Percentiles rank a stretch among this genome's conserved stretches.
phyloP scores from a whole-genome alignment of 768 basidiomycete species.

The Crepidotus variabilis region DNA sequence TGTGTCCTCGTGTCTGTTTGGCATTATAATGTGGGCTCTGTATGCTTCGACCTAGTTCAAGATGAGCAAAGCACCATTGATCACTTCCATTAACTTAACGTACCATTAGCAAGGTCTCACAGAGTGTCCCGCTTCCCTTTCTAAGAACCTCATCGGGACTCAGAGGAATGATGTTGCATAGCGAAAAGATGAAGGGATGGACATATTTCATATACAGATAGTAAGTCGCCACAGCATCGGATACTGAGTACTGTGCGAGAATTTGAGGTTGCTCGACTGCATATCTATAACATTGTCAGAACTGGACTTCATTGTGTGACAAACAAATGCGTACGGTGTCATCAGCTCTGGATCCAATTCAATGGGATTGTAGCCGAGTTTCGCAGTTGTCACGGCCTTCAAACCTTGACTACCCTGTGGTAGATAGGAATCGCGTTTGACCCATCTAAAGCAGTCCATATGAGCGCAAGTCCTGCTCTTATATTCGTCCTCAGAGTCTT shows the following conservation, averaged over 20 bases:
- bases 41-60: slow-evolving; percentile 91
- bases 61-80: background rate
- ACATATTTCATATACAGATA: slow-evolving; percentile 99
- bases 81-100: slow-evolving; percentile 17
- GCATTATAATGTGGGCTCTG: slow-evolving; percentile 91
- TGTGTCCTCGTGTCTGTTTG: slow-evolving; percentile 92
- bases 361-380: slow-evolving; percentile 94
- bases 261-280: slow-evolving; percentile 93
- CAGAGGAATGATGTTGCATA: slow-evolving; percentile 98
- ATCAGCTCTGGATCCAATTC: slow-evolving; percentile 98
- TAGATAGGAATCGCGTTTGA: slow-evolving; percentile 97
- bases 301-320: background rate
- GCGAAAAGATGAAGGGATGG: slow-evolving; percentile 97
- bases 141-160: slow-evolving; percentile 94
- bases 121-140: slow-evolving; percentile 95
- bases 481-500: slow-evolving; percentile 91
- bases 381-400: slow-evolving; percentile 95
- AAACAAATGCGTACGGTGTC: slow-evolving; percentile 79
- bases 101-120: slow-evolving; percentile 97
- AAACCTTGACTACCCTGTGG: slow-evolving; percentile 98
- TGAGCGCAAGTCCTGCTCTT: slow-evolving; percentile 91
- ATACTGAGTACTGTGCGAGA: slow-evolving; percentile 97
- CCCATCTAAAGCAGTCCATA: slow-evolving; percentile 99
- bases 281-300: slow-evolving; percentile 54
- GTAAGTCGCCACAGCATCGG: slow-evolving; percentile 99